A percentile compares a stretch with the other conserved stretches of the same genome.
Evolutionary conservation across 148 eudicot genomes (phyloP).

Genomic region (Chenopodium suecicum): DNA sequence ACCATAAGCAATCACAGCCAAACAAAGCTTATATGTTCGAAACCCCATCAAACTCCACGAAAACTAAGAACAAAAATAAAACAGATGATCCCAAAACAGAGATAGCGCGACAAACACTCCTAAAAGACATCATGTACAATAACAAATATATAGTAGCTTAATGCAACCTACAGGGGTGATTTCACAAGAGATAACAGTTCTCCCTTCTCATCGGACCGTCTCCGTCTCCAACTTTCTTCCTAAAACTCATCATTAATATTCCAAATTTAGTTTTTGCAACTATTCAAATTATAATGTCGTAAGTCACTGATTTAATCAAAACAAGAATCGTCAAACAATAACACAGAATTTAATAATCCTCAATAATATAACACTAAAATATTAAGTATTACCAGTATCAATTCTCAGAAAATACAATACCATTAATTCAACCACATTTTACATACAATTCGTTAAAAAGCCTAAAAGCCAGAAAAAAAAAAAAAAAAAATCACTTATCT

Average conservation of each 20-base stretch:
- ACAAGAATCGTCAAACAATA: neutral
- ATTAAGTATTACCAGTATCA: neutral
- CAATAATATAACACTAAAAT: neutral
- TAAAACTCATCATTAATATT: neutral
- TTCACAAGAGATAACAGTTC: neutral
- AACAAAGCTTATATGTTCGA: neutral
- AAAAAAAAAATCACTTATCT: slow-evolving; percentile 33
- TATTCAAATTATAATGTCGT: no score
- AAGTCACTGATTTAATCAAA: no score
- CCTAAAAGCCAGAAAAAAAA: neutral
- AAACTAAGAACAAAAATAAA: neutral
- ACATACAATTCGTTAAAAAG: neutral
- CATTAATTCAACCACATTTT: neutral
- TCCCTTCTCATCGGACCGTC: neutral
- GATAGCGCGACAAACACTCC: neutral
- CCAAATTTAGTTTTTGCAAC: neutral
- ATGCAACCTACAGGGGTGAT: neutral
- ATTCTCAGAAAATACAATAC: neutral
- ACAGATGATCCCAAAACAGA: neutral
- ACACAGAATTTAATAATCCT: neutral
- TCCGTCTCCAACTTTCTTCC: neutral
- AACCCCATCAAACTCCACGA: neutral
- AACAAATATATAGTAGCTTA: neutral
- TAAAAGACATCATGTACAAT: neutral
- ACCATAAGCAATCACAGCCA: neutral